phyloP scores from a whole-genome alignment of 1,284 basidiomycete species.

The Lignosus rhinocerotis region DNA sequence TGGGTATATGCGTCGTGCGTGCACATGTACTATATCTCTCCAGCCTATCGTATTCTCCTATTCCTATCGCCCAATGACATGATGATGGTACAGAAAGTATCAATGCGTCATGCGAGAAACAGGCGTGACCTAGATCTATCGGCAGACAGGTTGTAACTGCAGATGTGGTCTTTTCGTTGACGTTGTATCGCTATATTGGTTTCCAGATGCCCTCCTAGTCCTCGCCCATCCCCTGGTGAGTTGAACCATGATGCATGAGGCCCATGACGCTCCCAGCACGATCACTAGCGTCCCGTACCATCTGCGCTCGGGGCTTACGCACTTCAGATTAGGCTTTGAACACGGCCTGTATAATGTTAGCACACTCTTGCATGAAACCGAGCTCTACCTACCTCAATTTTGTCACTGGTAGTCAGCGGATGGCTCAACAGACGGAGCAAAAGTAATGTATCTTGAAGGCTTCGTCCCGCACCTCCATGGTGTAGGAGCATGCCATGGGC shows the following conservation, averaged over 20 bases:
- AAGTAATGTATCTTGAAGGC: constrained; percentile 60
- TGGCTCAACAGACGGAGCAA: constrained; percentile 52
- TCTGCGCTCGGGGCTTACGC: constrained; percentile 47
- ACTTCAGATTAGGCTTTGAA: constrained; percentile 46
- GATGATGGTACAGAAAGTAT: background rate
- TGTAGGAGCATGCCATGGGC: constrained; percentile 63
- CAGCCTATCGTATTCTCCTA: constrained; percentile 13
- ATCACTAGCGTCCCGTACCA: constrained; percentile 42
- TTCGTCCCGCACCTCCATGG: constrained; percentile 63
- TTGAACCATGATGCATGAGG: constrained; percentile 24
- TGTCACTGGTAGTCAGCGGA: constrained; percentile 41
- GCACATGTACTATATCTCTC: constrained; percentile 28
- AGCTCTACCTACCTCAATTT: constrained; percentile 43
- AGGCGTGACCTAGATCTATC: background rate
- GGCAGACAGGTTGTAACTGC: constrained; percentile 28
- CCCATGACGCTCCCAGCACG: constrained; percentile 37
- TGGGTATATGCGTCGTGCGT: constrained; percentile 24
- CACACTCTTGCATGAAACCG: background rate
- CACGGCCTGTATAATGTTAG: constrained; percentile 34
- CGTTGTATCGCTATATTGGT: constrained; percentile 50
- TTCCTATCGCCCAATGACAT: constrained; percentile 18
- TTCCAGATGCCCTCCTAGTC: constrained; percentile 44
- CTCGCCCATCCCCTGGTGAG: constrained; percentile 20
- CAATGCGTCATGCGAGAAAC: background rate
- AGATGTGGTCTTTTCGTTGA: constrained; percentile 36